Evolutionary conservation across 371 early-diverging fungal species (phyloP).

Genomic region (Coemansia sp.): DNA sequence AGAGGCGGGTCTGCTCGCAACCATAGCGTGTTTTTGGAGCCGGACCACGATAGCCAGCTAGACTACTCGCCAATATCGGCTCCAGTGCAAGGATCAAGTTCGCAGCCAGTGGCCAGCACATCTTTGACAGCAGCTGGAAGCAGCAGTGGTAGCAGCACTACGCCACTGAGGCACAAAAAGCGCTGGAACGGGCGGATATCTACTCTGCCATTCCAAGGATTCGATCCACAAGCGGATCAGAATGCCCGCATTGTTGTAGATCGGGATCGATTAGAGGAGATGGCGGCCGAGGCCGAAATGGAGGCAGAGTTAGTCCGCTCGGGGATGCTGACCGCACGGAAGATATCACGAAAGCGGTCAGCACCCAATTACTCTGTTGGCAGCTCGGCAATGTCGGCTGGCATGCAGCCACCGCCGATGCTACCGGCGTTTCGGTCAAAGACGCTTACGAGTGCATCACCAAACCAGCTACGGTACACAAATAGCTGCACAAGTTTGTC

Average conservation of each 20-base stretch:
- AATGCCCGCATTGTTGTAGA: slow-evolving; percentile 15
- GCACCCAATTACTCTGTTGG: slow-evolving; percentile 5
- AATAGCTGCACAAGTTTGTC: slow-evolving; percentile 33
- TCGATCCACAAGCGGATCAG: slow-evolving; percentile 19
- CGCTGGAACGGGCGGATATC: slow-evolving; percentile 48
- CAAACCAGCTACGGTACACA: slow-evolving; percentile 25
- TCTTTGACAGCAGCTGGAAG: background rate
- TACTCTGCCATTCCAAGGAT: slow-evolving; percentile 42
- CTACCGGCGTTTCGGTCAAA: slow-evolving; percentile 25
- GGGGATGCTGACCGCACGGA: slow-evolving; percentile 32
- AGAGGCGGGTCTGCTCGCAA: background rate
- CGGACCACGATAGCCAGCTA: background rate
- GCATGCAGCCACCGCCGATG: slow-evolving; percentile 11
- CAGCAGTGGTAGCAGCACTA: background rate
- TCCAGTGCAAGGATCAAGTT: background rate
- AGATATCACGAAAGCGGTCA: slow-evolving; percentile 16
- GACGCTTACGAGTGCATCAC: background rate
- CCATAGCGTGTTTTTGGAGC: slow-evolving; percentile 15
- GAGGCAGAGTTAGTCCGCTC: slow-evolving; percentile 46
- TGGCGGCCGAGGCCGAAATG: slow-evolving; percentile 46
- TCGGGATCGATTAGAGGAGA: slow-evolving; percentile 29
- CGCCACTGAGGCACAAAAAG: slow-evolving; percentile 12
- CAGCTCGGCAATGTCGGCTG: background rate
- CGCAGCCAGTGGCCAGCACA: slow-evolving; percentile 1
- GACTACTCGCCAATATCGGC: slow-evolving; percentile 4